Base-by-base conservation (phyloP, 2,329 filamentous ascomycete species). In the Sarocladium brachiariae region DNA sequence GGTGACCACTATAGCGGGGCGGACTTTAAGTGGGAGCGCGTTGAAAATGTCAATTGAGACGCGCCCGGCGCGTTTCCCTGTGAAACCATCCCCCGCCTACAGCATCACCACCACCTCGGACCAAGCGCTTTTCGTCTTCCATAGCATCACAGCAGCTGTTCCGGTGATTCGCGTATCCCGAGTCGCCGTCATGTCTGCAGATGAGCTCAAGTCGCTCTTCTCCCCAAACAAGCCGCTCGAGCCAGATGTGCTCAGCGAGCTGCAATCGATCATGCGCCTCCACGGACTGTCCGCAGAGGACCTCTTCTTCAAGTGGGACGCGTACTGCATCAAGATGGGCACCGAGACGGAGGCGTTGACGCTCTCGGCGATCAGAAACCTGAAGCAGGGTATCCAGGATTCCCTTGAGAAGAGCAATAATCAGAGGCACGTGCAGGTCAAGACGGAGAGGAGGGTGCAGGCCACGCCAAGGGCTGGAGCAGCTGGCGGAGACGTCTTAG, bases 221-320 rank as follows among this genome's bases (percentile, higher is more conserved):
- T 64, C 68, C 11, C 65, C 67, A 35, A 62, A 65, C 56, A 59
- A 63, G 51, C 57, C 78, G 33, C 74, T 97, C 5, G 81, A 89
- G 54, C 73, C 83, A 56, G 92, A 97, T 66, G 80, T 97, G 52
- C 72, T 89, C 56, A 73, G 77, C 50, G 91, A 96, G 70, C 75
- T 99, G 57, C 79, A 86, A 63, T 95, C 89, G 52, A 95, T 96
- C 64, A 79, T 93, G 71, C 83, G 85, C 50, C 76, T 97, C 53
- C 89, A 96, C 69, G 83, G 82, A 45, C 78, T 97, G 54, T 81
- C 83, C 14, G 77, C 84, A 30, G 84, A 97, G 65, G 93, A 97
- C 64, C 76, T 97, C 23, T 96, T 89, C 69, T 96, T 89, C 81
- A 97, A 97, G 76, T 99, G 93, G 93, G 93, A 99, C 68, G 92